These are phyloP conservation scores for Cryptococcus amylolentus DNA, from an alignment of 1,284 basidiomycete species.

Conservation along the genomic window DNA sequence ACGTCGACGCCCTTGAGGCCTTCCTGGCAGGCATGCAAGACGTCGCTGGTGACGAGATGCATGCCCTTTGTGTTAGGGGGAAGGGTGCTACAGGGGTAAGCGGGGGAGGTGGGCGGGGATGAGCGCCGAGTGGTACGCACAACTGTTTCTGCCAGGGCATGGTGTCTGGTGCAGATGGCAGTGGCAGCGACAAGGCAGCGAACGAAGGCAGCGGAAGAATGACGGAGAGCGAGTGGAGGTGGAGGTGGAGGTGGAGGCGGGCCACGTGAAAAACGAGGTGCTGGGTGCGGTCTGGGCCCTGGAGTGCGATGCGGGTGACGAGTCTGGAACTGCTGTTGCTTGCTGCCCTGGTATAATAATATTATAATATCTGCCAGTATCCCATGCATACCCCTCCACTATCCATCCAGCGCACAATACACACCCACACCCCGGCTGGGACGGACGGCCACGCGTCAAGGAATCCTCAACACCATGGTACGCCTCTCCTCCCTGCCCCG, in stretches of 20 bases:
- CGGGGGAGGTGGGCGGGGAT: slow-evolving; percentile 25
- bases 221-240: neutral
- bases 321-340: neutral
- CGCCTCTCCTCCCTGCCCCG: neutral
- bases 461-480: neutral
- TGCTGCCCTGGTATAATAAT: no score
- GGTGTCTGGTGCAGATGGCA: neutral
- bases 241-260: neutral
- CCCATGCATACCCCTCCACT: neutral
- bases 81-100: slow-evolving; percentile 31
- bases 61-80: slow-evolving; percentile 55
- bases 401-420: no score
- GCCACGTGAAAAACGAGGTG: neutral
- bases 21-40: slow-evolving; percentile 65
- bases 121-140: slow-evolving; percentile 49
- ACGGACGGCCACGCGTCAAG: neutral
- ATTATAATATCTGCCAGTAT: no score
- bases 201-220: neutral
- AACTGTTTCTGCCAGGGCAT: slow-evolving; percentile 96
- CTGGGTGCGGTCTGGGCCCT: neutral
- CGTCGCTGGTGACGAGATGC: slow-evolving; percentile 75
- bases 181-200: neutral
- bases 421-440: neutral
- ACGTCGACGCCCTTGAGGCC: slow-evolving; percentile 71
- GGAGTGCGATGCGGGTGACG: neutral